Evolutionary conservation across 805 yeast genomes (phyloP), one percentile per base, ranked within the genome.

Genomic region (Zygoascus ofunaensis): DNA sequence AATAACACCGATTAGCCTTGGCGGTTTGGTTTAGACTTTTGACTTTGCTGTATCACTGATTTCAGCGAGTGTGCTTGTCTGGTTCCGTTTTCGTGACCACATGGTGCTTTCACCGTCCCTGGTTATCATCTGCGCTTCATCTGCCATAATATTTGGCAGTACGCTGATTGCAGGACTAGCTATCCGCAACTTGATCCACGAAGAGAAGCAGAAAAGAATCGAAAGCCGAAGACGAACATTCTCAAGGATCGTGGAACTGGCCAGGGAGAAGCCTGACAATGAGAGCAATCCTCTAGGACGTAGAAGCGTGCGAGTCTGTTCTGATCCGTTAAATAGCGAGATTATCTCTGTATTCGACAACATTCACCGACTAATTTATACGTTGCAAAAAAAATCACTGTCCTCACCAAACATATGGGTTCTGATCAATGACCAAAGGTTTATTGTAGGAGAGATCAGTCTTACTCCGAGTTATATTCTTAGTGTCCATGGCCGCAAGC

Each of bases 361-460:
- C 12, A 5, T 2, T 12, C 5, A 37, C 17, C 14, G 14, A 24
- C 5, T 37, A 26, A 24, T 37, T n/a, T 37, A 23, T 15, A 21
- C 41, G 10, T 17, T 37, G n/a, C 41, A 37, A 17, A 24, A 17
- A 8, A 37, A 37, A 21, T 37, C 41, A 4, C 17, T 21, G 18
- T 37, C 41, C n/a, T 23, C 22, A 12, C 32, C 32, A 14, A 37
- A 37, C 17, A 24, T 26, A 4, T 37, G 41, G 41, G 20, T 26
- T 5, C 20, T 37, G 19, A 26, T 26, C 8, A 24, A 37, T 26
- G 12, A 37, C 10, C 8, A 4, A 3, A 24, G 41, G 7, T n/a
- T 26, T 3, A 33, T 37, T n/a, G 33, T 37, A 10, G 41, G 41
- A 17, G 41, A 37, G 23, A 21, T 37, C 4, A 37, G 18, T 24